These are phyloP conservation scores for Brassica cretica DNA, from an alignment of 345 rosid genomes.

Conservation along the genomic window DNA sequence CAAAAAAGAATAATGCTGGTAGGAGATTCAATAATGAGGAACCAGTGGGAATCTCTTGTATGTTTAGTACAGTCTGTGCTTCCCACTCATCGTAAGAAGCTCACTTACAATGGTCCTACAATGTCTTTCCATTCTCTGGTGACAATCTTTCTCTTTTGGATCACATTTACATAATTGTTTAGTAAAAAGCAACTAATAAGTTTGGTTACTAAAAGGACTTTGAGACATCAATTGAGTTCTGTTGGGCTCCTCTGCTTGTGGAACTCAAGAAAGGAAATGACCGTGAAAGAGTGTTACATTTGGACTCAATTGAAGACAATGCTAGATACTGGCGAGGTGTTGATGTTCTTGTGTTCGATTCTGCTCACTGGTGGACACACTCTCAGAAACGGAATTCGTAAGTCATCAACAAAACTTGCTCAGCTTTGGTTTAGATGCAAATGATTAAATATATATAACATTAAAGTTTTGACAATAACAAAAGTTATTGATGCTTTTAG, in stretches of 20 bases:
- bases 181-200: not conserved
- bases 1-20: conserved; percentile 82
- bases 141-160: conserved; percentile 21
- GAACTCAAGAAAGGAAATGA: conserved; percentile 60
- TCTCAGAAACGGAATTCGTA: conserved; percentile 52
- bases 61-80: conserved; percentile 88
- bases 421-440: not conserved
- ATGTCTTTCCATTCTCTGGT: conserved; percentile 92
- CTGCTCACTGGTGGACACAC: conserved; percentile 99
- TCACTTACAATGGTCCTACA: conserved; percentile 72
- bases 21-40: conserved; percentile 96
- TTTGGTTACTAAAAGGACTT: conserved; percentile 55
- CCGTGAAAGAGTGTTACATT: conserved; percentile 67
- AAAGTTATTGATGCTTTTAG: conserved; percentile 41
- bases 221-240: conserved; percentile 76
- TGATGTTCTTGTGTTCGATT: conserved; percentile 85
- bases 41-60: conserved; percentile 97
- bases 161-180: conserved; percentile 12
- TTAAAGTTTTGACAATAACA: not conserved
- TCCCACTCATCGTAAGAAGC: conserved; percentile 65
- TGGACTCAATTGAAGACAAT: conserved; percentile 87
- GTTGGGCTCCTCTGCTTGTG: conserved; percentile 95
- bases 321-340: conserved; percentile 89
- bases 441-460: not conserved
- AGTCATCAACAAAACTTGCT: not conserved